Evolutionary conservation across 2,329 filamentous ascomycete species (phyloP).

Genomic region (Immersiporthe knoxdaviesiana): DNA sequence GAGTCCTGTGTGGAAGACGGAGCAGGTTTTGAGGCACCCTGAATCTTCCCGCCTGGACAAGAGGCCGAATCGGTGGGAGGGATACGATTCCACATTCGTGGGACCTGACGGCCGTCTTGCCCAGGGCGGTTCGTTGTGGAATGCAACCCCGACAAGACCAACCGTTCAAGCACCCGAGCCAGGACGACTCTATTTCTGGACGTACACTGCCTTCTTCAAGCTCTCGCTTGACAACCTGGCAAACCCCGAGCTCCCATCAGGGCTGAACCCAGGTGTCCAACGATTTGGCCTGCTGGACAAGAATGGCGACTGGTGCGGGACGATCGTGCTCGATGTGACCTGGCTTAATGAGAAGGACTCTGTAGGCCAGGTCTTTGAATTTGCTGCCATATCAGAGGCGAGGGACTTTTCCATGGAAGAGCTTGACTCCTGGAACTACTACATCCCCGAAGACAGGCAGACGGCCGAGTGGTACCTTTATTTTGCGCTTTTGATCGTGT

Average conservation of each 20-base stretch:
- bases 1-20: not conserved
- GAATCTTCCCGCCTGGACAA: not conserved
- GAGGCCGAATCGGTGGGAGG: not conserved
- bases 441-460: constrained; percentile 6
- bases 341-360: not conserved
- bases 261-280: not conserved
- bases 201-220: constrained; percentile 10
- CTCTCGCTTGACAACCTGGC: not conserved
- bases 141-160: not conserved
- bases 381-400: constrained; percentile 10
- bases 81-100: not conserved
- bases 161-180: not conserved
- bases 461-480: not conserved
- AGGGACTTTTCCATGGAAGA: constrained; percentile 4
- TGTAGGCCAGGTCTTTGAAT: constrained; percentile 3
- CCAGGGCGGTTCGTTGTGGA: not conserved
- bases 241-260: not conserved
- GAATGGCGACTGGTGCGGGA: constrained; percentile 1
- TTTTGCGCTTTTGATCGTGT: constrained; percentile 13
- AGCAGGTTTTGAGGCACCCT: not conserved
- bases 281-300: constrained; percentile 5
- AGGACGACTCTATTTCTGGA: constrained; percentile 13
- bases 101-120: not conserved
- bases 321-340: constrained; percentile 1
- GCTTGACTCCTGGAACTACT: constrained; percentile 6